Evolutionary conservation across 345 rosid species (phyloP).

Genomic region (Corymbia maculata): DNA sequence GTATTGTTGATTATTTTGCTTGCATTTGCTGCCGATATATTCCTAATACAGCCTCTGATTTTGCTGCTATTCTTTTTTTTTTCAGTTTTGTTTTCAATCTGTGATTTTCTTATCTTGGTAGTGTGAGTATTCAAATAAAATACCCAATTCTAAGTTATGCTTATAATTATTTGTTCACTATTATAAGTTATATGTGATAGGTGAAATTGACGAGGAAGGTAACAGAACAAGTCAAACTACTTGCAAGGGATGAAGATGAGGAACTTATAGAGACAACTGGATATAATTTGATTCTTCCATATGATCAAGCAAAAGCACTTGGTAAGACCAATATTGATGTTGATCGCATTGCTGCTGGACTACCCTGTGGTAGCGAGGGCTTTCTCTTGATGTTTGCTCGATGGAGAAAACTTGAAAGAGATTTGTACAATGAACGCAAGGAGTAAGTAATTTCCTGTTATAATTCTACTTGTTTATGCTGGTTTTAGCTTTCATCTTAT

Average conservation of each 20-base stretch:
- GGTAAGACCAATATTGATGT: conserved; percentile 95
- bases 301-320: conserved; percentile 99
- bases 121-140: not conserved
- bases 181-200: conserved; percentile 24
- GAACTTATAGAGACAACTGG: conserved; percentile 59
- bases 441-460: conserved; percentile 30
- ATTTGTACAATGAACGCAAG: conserved; percentile 93
- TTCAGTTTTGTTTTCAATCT: not conserved
- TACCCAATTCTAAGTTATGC: not conserved
- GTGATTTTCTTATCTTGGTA: not conserved
- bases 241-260: conserved; percentile 90
- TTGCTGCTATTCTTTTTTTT: not conserved
- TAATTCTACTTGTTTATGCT: not conserved
- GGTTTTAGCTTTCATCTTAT: not conserved
- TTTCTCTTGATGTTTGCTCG: conserved; percentile 98
- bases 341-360: conserved; percentile 97
- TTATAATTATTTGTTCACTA: not conserved
- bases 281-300: conserved; percentile 65
- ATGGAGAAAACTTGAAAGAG: conserved; percentile 98
- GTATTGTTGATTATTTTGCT: not conserved
- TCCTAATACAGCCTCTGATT: not conserved
- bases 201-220: conserved; percentile 81
- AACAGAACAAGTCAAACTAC: conserved; percentile 84
- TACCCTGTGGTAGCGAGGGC: conserved; percentile 99
- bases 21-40: not conserved